Percentiles rank a stretch among this genome's conserved stretches.
Evolutionary conservation across 306 rosid species (phyloP).

Genomic region (Gillenia trifoliata): DNA sequence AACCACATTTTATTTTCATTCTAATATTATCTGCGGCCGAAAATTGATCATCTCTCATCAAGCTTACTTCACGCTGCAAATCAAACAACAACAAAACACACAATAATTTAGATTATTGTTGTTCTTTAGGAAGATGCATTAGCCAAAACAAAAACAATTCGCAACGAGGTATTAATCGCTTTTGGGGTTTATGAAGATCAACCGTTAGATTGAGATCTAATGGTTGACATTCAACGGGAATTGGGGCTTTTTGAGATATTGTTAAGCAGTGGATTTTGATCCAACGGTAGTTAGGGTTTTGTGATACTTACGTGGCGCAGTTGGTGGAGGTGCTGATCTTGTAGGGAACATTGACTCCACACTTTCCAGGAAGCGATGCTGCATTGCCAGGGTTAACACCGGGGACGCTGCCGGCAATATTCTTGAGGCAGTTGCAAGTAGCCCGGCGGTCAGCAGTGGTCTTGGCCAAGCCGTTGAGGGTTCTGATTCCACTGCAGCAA

Average conservation of each 20-base stretch:
- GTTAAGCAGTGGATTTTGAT: neutral
- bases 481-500: constrained; percentile 30
- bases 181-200: neutral
- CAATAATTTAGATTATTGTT: too few species aligned
- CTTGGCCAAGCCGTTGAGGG: neutral
- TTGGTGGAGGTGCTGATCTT: constrained; percentile 46
- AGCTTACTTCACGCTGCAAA: constrained; percentile 12
- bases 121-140: neutral
- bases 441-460: constrained; percentile 25
- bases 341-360: constrained; percentile 51
- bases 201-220: neutral
- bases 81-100: neutral
- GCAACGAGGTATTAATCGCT: neutral
- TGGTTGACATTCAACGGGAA: neutral
- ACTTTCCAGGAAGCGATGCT: constrained; percentile 29
- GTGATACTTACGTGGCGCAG: constrained; percentile 24
- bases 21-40: neutral
- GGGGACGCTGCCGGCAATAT: neutral
- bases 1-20: neutral
- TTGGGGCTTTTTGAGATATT: neutral
- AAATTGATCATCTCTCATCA: neutral
- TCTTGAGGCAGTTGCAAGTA: constrained; percentile 43
- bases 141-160: neutral
- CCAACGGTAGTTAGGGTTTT: neutral
- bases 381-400: constrained; percentile 8